phyloP scores from a whole-genome alignment of 805 yeast genomes.

The Yamadazyma endophytica region DNA sequence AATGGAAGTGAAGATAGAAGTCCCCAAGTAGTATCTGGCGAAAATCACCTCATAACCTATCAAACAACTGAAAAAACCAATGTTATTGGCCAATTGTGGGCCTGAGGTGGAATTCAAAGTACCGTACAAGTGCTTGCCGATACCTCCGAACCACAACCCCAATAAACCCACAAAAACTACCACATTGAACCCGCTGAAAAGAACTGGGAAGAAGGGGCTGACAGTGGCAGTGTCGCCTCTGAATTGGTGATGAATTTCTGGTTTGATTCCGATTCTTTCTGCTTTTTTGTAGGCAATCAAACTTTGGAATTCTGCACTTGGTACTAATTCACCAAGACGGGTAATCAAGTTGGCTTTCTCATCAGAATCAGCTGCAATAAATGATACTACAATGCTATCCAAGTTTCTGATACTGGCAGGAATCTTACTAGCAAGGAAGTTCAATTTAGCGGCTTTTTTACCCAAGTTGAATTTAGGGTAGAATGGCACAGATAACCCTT shows the following conservation, averaged over 20 bases:
- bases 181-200: constrained; percentile 44
- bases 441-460: constrained; percentile 16
- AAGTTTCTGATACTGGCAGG: constrained; percentile 34
- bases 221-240: constrained; percentile 50
- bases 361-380: constrained; percentile 27
- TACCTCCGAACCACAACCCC: constrained; percentile 36
- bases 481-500: constrained; percentile 28
- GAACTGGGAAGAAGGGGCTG: constrained; percentile 45
- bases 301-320: constrained; percentile 21
- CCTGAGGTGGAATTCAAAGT: constrained; percentile 33
- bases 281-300: constrained; percentile 22
- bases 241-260: constrained; percentile 66
- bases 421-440: constrained; percentile 23
- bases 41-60: constrained; percentile 51
- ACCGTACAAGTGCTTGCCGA: constrained; percentile 18
- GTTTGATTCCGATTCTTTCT: constrained; percentile 43
- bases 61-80: constrained; percentile 46
- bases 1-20: constrained; percentile 58
- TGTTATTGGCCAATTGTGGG: constrained; percentile 29
- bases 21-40: constrained; percentile 53
- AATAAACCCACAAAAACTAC: constrained; percentile 41
- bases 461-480: constrained; percentile 24
- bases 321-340: constrained; percentile 27
- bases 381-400: constrained; percentile 24
- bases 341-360: constrained; percentile 17